Evolutionary conservation across 306 rosid species (phyloP), one percentile per base, ranked within the genome.

Genomic region (Potentilla sterilis): DNA sequence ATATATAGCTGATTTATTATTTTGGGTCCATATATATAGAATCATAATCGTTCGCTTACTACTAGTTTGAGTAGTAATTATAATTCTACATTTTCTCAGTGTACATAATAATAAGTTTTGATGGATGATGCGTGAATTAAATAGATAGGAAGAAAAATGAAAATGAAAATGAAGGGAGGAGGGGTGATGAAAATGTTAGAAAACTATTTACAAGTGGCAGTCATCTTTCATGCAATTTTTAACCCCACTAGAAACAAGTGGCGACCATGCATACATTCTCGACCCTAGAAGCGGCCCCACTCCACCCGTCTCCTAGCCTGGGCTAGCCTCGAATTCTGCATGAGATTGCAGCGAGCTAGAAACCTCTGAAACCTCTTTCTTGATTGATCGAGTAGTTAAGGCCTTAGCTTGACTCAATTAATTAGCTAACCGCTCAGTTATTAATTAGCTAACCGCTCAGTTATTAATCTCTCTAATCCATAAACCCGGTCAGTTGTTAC

Each of bases 161-260:
- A 41, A 67, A 28, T 62, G 64, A 5, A 5, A 24, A 32, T 19
- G 38, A 22, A 32, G n/a, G n/a, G 32, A 44, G 49, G 21, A 10
- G 51, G 59, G 28, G 40, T 22, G 79, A 69, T 28, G 81, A 74
- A 49, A 72, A 44, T 63, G 80, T 4, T 41, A 69, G 77, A 73
- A 58, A 37, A 72, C 35, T 69, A 80, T 74, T 59, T 73, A 87
- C 97, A 91, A 80, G 89, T 89, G 97, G 90, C 97, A 79, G 5
- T 76, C 57, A 51, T 46, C 15, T 18, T 77, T 70, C 84, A 83
- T 80, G 87, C 87, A 80, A 54, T 44, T 5, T 73, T 13, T 43
- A 81, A 69, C 76, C 78, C 81, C 76, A 71, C 72, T 7, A 7
- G 4, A 6, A 2, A 72, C 84, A 83, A 14, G 77, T 83, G 87